Percentiles rank a stretch among this genome's conserved stretches.
Conservation (phyloP, 2,329 filamentous ascomycete genomes). For the Sporothrix euskadiensis region DNA sequence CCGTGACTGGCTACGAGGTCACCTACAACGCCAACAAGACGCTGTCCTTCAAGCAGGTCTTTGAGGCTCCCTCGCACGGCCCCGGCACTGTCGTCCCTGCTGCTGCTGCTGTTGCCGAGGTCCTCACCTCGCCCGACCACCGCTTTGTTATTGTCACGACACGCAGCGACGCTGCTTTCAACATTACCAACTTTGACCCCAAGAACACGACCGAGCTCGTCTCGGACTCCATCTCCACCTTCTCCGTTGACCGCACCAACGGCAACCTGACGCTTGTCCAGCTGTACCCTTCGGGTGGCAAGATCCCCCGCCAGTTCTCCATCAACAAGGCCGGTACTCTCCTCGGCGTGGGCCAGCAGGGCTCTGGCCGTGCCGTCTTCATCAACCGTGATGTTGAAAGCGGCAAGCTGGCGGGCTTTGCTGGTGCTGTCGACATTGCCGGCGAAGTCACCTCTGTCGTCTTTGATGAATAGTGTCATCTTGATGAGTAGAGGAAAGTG, state of each 20-base stretch:
- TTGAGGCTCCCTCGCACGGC: slow-evolving; percentile 52
- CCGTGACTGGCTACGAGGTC: slow-evolving; percentile 58
- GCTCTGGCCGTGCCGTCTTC: slow-evolving; percentile 60
- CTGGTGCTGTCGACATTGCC: slow-evolving; percentile 46
- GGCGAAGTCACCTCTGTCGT: slow-evolving; percentile 51
- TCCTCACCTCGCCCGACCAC: slow-evolving; percentile 58
- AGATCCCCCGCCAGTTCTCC: slow-evolving; percentile 66
- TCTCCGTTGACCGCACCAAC: slow-evolving; percentile 54
- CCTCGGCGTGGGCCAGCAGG: slow-evolving; percentile 66
- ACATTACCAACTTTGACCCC: slow-evolving; percentile 49
- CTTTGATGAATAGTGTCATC: slow-evolving; percentile 47
- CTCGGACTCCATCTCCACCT: slow-evolving; percentile 67
- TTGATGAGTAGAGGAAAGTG: neutral
- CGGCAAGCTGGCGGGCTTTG: slow-evolving; percentile 55
- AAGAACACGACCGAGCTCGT: slow-evolving; percentile 47
- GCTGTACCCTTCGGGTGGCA: slow-evolving; percentile 63
- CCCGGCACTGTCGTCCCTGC: slow-evolving; percentile 44
- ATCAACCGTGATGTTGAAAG: slow-evolving; percentile 60
- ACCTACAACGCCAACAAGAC: slow-evolving; percentile 48
- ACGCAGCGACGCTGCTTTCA: slow-evolving; percentile 60
- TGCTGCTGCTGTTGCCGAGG: slow-evolving; percentile 55
- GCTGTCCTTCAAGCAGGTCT: slow-evolving; percentile 51
- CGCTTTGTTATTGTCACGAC: slow-evolving; percentile 68
- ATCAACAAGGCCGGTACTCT: slow-evolving; percentile 64
- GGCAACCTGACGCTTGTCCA: slow-evolving; percentile 59